Percentiles rank a stretch among this genome's conserved stretches.
Conservation (phyloP, 768 basidiomycete species). For the Trametes villosa region DNA sequence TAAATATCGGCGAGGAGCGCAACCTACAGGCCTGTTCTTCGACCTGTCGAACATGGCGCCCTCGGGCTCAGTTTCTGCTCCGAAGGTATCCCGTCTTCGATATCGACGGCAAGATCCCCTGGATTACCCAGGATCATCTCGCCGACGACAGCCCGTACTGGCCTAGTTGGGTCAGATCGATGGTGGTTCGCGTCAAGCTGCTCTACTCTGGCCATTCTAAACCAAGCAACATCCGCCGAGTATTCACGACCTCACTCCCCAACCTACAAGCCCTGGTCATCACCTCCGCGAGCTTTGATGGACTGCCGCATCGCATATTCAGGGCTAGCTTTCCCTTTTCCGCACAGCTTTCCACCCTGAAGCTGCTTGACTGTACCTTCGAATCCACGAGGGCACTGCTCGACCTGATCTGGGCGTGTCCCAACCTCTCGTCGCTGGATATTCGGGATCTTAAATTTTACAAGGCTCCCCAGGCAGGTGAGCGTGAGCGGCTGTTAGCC, state of each 20-base stretch:
- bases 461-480: too few species aligned
- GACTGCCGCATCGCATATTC: not conserved
- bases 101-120: not conserved
- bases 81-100: not conserved
- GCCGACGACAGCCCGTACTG: too few species aligned
- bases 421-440: not conserved
- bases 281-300: not conserved
- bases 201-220: too few species aligned
- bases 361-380: not conserved
- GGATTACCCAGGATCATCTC: too few species aligned
- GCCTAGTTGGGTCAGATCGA: too few species aligned
- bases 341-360: not conserved
- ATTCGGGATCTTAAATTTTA: too few species aligned
- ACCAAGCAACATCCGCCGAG: too few species aligned
- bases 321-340: not conserved
- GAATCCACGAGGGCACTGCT: not conserved
- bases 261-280: not conserved
- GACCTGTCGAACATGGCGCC: not conserved
- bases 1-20: too few species aligned
- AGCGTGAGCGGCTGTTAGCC: too few species aligned
- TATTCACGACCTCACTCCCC: too few species aligned
- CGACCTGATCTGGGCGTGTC: not conserved
- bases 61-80: not conserved
- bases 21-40: not conserved
- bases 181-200: too few species aligned